Base-by-base conservation (phyloP, 2,329 filamentous ascomycete genomes). In the Aureobasidium uvarum region DNA sequence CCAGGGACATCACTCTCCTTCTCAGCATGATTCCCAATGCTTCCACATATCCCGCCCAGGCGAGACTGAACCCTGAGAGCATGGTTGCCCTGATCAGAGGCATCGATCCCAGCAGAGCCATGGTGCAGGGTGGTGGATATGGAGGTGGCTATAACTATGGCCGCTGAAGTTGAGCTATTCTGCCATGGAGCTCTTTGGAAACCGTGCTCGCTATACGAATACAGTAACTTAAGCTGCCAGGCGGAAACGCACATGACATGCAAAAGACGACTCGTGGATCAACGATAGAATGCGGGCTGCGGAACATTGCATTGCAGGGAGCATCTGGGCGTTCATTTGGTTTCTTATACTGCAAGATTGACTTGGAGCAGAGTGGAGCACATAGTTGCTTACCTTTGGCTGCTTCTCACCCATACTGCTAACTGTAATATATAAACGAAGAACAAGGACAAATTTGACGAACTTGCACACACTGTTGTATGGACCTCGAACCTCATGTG, bases 1-100 rank as follows among this genome's bases (percentile, higher is more conserved):
- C 67, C 14, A 43, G 50, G 25, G 66, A 67, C n/a, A 73, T 80
- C 66, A 78, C 74, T 38, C 76, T 77, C 69, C 71, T 80, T 3
- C 80, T 96, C 13, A 86, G 88, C 69, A 88, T 93, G 67, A 88
- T 96, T 14, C 92, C 92, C 0, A 82, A 86, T 0, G 84, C 90
- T 0, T 85, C 89, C 28, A 82, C 85, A 8, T 97, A 96, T 76
- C 86, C 62, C 87, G 62, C 85, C 86, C 23, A 84, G 38, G 63
- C 86, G 45, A 84, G 86, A 13, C 89, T 96, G 71, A 89, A 85
- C 68, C 80, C 92, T 0, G 81, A 86, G 39, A 87, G 84, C 66
- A 81, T 97, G 78, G 88, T 95, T 7, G 84, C 86, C 38, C 80
- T 97, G 46, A 80, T 99, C 25, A 84, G 87, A 38, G 83, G 86